Evolutionary conservation across 768 basidiomycete genomes (phyloP).

Genomic region (Tricholoma matsutake): DNA sequence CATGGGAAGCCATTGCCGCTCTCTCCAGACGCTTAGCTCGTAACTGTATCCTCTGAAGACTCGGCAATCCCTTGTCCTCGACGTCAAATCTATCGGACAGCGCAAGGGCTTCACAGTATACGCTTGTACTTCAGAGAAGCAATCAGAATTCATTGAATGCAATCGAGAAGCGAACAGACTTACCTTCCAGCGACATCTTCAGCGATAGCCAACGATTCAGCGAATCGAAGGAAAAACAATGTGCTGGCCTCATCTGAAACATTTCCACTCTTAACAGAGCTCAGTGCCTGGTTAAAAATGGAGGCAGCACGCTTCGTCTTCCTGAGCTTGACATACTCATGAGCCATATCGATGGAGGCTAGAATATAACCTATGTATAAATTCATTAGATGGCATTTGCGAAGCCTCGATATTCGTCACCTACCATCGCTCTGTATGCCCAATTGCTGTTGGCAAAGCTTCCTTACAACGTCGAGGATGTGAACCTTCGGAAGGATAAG

Average conservation of each 20-base stretch:
- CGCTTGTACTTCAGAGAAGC: constrained; percentile 34
- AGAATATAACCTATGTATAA: constrained; percentile 50
- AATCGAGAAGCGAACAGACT: not conserved
- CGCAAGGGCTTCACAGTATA: constrained; percentile 60
- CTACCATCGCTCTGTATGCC: constrained; percentile 47
- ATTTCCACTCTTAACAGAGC: constrained; percentile 38
- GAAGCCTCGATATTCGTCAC: constrained; percentile 11
- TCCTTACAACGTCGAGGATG: constrained; percentile 60
- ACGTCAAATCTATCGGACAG: constrained; percentile 39
- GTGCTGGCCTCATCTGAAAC: constrained; percentile 52
- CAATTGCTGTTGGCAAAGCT: constrained; percentile 49
- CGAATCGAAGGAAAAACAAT: constrained; percentile 59
- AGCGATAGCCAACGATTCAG: constrained; percentile 57
- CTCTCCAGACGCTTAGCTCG: constrained; percentile 62
- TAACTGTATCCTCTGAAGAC: constrained; percentile 53
- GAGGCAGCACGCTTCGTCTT: constrained; percentile 61
- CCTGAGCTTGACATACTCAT: constrained; percentile 78
- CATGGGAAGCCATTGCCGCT: constrained; percentile 68
- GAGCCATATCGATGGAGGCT: constrained; percentile 68
- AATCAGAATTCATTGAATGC: not conserved
- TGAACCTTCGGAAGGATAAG: constrained; percentile 64
- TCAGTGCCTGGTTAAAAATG: constrained; percentile 61
- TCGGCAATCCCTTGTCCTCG: constrained; percentile 48
- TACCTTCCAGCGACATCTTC: constrained; percentile 65
- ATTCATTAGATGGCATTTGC: not conserved